Conservation (phyloP, 2,329 filamentous ascomycete genomes). For the Sclerotinia borealis region DNA sequence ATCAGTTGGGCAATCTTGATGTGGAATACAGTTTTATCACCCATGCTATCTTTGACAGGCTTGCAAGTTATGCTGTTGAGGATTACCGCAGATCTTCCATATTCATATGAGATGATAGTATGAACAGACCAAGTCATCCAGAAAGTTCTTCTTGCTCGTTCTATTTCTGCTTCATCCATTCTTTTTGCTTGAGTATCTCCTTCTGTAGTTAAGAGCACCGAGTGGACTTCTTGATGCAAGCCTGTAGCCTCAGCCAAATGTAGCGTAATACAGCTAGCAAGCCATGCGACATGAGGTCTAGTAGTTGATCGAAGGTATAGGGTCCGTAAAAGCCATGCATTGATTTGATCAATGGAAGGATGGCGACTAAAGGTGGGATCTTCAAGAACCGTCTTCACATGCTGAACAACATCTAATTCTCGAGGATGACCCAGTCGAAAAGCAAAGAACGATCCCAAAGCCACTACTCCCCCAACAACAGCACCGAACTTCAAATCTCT, state of each 20-base stretch:
- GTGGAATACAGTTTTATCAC: neutral
- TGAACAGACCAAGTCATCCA: slow-evolving; percentile 12
- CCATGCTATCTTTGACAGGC: neutral
- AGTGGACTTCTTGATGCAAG: slow-evolving; percentile 26
- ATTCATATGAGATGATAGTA: slow-evolving; percentile 18
- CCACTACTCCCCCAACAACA: slow-evolving; percentile 31
- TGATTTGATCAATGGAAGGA: slow-evolving; percentile 22
- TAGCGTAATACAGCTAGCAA: slow-evolving; percentile 25
- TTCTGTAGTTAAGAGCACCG: slow-evolving; percentile 2
- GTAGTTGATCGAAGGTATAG: slow-evolving; percentile 28
- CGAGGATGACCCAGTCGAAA: slow-evolving; percentile 17
- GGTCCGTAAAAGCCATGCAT: slow-evolving; percentile 23
- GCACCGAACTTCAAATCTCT: slow-evolving; percentile 32
- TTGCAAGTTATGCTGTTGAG: slow-evolving; percentile 20
- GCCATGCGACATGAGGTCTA: slow-evolving; percentile 28
- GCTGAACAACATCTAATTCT: slow-evolving; percentile 28
- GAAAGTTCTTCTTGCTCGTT: slow-evolving; percentile 11
- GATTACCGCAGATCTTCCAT: slow-evolving; percentile 19
- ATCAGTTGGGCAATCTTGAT: slow-evolving; percentile 17
- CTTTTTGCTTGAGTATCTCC: neutral
- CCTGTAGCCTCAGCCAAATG: slow-evolving; percentile 30
- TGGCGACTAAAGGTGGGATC: slow-evolving; percentile 15
- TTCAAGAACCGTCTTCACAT: slow-evolving; percentile 23
- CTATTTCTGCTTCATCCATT: slow-evolving; percentile 8
- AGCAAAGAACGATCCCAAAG: slow-evolving; percentile 34